These are phyloP conservation scores for Erysiphe pisi DNA, from an alignment of 2,329 filamentous ascomycete species.

Conservation along the genomic window DNA sequence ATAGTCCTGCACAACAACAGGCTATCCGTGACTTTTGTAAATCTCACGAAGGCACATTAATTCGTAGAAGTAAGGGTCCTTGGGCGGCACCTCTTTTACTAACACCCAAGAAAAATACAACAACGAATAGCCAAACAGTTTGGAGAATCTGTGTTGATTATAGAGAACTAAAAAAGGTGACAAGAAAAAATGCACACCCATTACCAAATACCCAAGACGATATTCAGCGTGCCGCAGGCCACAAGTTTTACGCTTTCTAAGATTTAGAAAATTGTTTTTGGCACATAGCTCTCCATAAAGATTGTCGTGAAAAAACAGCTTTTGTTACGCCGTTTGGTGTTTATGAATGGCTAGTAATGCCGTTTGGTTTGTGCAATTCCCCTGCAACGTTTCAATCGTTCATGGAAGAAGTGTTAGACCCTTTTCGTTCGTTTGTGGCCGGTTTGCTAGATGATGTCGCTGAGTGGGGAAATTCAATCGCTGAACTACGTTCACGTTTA, in stretches of 20 bases:
- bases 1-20: neutral
- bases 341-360: neutral
- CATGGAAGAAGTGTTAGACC: slow-evolving; percentile 8
- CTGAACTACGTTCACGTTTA: neutral
- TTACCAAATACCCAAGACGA: neutral
- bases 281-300: neutral
- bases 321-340: neutral
- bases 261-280: neutral
- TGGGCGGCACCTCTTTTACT: neutral
- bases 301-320: neutral
- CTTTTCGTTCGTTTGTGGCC: neutral
- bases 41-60: neutral
- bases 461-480: neutral
- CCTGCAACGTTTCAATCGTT: slow-evolving; percentile 24
- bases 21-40: neutral
- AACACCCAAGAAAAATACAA: neutral
- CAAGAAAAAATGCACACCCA: neutral
- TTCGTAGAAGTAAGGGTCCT: neutral
- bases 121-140: neutral
- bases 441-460: neutral
- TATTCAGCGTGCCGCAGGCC: neutral
- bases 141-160: neutral
- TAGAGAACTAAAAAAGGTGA: neutral
- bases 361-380: neutral
- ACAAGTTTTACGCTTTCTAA: neutral